These are phyloP conservation scores for Emmonsia crescens DNA, from an alignment of 2,329 filamentous ascomycete species.

Conservation along the genomic window DNA sequence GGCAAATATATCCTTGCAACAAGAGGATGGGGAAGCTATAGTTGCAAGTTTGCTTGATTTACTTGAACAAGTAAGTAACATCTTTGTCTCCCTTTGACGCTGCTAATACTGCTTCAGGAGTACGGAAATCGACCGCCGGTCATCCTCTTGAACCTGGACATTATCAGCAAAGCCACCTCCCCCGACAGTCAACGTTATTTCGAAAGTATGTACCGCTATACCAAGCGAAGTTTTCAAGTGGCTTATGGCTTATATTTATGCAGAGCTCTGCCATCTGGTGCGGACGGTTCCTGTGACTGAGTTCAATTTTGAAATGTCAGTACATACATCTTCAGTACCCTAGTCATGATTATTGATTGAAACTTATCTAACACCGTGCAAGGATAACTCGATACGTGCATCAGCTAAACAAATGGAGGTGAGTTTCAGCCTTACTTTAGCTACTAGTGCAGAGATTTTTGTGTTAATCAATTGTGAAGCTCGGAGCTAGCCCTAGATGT, in stretches of 20 bases:
- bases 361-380: background rate
- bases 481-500: conserved; percentile 32
- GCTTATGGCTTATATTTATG: conserved; percentile 7
- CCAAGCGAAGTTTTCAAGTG: background rate
- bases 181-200: conserved; percentile 33
- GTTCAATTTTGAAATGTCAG: conserved; percentile 49
- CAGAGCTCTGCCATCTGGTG: conserved; percentile 52
- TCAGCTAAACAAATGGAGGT: conserved; percentile 48
- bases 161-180: conserved; percentile 38
- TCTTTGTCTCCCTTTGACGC: background rate
- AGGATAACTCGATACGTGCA: conserved; percentile 56
- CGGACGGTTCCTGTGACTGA: conserved; percentile 50
- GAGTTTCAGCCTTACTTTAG: conserved; percentile 34
- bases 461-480: conserved; percentile 17
- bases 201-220: conserved; percentile 22
- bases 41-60: conserved; percentile 48
- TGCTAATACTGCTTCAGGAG: conserved; percentile 29
- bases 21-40: conserved; percentile 36
- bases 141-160: conserved; percentile 56
- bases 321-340: background rate
- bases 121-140: conserved; percentile 56
- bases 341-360: background rate
- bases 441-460: conserved; percentile 5
- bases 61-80: conserved; percentile 38
- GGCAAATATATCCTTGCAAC: conserved; percentile 25